Evolutionary conservation across 768 basidiomycete genomes (phyloP).

Genomic region (Grammothele lineata): DNA sequence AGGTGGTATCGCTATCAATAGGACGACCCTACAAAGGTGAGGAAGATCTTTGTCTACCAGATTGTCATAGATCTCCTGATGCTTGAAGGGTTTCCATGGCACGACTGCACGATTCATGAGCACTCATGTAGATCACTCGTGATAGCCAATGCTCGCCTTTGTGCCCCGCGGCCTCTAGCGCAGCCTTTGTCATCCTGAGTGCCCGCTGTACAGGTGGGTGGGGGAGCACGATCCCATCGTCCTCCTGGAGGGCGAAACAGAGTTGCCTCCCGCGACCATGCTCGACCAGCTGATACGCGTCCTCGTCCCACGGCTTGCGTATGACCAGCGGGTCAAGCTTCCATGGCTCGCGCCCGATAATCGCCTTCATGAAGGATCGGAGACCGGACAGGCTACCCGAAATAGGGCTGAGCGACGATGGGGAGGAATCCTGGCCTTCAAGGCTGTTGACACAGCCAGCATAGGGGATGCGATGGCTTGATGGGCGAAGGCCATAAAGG

Average conservation of each 20-base stretch:
- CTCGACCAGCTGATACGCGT: conserved; percentile 40
- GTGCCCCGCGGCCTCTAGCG: conserved; percentile 60
- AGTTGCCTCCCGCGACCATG: conserved; percentile 42
- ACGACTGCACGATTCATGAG: conserved; percentile 42
- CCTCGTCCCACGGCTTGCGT: conserved; percentile 43
- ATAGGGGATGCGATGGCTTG: conserved; percentile 53
- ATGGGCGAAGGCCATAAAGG: conserved; percentile 55
- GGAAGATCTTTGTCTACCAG: conserved; percentile 33
- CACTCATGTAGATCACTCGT: not conserved
- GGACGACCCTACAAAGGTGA: too few species aligned
- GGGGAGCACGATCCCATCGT: conserved; percentile 56
- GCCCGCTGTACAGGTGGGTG: conserved; percentile 64
- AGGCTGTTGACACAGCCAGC: conserved; percentile 43
- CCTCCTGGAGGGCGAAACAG: conserved; percentile 59
- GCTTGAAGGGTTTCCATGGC: conserved; percentile 60
- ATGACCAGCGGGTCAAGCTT: conserved; percentile 46
- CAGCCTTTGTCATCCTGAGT: conserved; percentile 49
- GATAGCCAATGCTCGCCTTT: conserved; percentile 39
- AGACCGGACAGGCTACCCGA: conserved; percentile 46
- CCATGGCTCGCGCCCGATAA: conserved; percentile 52
- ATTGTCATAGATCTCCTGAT: conserved; percentile 39
- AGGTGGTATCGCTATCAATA: not conserved
- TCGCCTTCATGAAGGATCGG: conserved; percentile 47
- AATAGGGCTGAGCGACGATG: conserved; percentile 57
- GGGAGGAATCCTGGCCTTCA: conserved; percentile 53